Base-by-base conservation (phyloP, 345 rosid genomes). In the Eucalyptus curtisii region DNA sequence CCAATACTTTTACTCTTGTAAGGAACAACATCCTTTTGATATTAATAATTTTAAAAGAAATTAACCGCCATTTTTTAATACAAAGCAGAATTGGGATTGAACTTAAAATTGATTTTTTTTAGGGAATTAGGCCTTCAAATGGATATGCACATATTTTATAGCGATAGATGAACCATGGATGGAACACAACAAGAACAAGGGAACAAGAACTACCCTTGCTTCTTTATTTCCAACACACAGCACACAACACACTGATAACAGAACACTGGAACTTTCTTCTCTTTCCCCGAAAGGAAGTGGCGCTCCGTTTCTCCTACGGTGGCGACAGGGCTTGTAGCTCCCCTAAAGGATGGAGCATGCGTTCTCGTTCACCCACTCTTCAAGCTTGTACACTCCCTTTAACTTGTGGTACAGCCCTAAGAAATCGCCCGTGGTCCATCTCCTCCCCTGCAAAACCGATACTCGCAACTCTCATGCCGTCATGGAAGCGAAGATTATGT, bases 31-130 rank as follows among this genome's bases (percentile, higher is more conserved):
- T 1, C 71, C 8, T 64, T 13, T 14, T 2, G 9, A 30, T 64
- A 30, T 64, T n/a, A 15, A 64, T 13, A n/a, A 64, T 30, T n/a
- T 30, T 30, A 10, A 64, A 64, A 64, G 19, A 64, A 30, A 64
- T 13, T 16, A 7, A 13, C 2, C 0, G 5, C 8, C 19, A 7
- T 64, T n/a, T 64, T 64, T 64, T 2, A 17, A 30, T 30, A 7
- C 10, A 2, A 0, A 15, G 13, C 19, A 13, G 2, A 61, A 3
- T 3, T 30, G 9, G 17, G 71, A 61, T n/a, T 13, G 3, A 7
- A 7, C 16, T 64, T 14, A n/a, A 61, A 13, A 9, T 61, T 13
- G 71, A 5, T 13, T 61, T 61, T 61, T 61, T 61, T 61, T 13
- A 61, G 71, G 17, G 17, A 30, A 64, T 64, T 14, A 30, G 19